A percentile compares a stretch with the other conserved stretches of the same genome.
phyloP scores from a whole-genome alignment of 2,329 filamentous ascomycete species.

The Pyrenophora tritici-repentis region DNA sequence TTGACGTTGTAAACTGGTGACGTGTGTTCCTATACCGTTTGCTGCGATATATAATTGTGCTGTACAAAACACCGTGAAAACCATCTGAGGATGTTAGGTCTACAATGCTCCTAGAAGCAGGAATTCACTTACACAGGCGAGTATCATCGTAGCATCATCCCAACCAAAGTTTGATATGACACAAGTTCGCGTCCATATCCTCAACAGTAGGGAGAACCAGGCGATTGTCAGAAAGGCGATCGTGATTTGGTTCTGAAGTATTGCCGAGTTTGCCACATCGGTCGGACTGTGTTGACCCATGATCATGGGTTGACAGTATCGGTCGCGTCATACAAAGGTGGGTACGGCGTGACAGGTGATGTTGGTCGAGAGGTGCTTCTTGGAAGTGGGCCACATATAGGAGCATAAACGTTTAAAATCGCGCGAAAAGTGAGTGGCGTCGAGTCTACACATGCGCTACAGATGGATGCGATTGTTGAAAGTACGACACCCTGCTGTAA shows the following conservation, averaged over 20 bases:
- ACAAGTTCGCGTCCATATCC: slow-evolving; percentile 48
- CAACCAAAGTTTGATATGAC: slow-evolving; percentile 50
- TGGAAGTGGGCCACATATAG: no score
- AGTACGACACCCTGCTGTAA: slow-evolving; percentile 1
- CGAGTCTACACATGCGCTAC: slow-evolving; percentile 13
- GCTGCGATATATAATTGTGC: slow-evolving; percentile 33
- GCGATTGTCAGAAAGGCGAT: slow-evolving; percentile 45
- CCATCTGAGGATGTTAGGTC: slow-evolving; percentile 29
- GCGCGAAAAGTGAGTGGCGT: neutral
- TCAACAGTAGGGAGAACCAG: slow-evolving; percentile 47
- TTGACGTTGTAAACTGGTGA: slow-evolving; percentile 30
- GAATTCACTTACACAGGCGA: slow-evolving; percentile 42
- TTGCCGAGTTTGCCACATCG: slow-evolving; percentile 24
- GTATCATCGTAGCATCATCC: slow-evolving; percentile 51
- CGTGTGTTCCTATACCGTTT: slow-evolving; percentile 42
- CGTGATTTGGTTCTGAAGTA: slow-evolving; percentile 31
- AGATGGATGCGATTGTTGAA: neutral
- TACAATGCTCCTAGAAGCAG: neutral
- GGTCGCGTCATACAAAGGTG: neutral
- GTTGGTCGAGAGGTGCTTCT: no score
- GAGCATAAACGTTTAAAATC: no score
- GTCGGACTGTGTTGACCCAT: slow-evolving; percentile 30
- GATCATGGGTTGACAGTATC: neutral
- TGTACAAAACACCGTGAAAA: slow-evolving; percentile 42
- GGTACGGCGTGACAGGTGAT: neutral